Evolutionary conservation across 768 basidiomycete genomes (phyloP), one percentile per base, ranked within the genome.

Genomic region (Mycena epipterygia): DNA sequence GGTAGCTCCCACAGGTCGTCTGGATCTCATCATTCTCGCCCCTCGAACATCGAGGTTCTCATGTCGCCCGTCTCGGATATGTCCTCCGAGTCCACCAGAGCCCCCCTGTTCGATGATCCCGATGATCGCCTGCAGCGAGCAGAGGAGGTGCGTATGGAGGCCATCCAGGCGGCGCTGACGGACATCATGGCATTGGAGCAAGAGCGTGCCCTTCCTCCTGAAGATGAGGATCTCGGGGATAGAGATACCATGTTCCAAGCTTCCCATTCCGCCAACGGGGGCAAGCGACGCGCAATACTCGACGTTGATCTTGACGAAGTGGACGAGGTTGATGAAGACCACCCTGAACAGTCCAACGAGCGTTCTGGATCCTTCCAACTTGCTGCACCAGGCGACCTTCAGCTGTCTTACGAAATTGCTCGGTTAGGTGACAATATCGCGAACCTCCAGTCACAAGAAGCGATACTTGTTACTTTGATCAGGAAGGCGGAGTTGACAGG

Each of bases 401-500:
- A 96, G 71, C 88, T 97, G 11, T 92, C 94, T 0, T 89, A 91
- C 75, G 96, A 98, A 79, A 97, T 99, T 64, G 85, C 85, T 21
- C 89, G 95, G 25, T 85, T 99, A 3, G 84, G 87, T 23, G 89
- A 91, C 51, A 94, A 95, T 67, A 89, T 98, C 64, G 82, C 84
- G 8, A 92, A 93, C 71, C 82, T 96, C 17, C 89, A 94, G 72
- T 87, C 89, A 1, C 98, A 99, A 74, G 93, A 95, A 64, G 81
- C 87, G 39, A 93, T 95, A 84, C 87, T 99, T 5, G 92, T 94
- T 68, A 93, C 91, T 1, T 84, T 99, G 49, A 95, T 98, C 76
- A 94, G 94, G 76, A 97, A 97, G 79, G 98, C 98, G 1, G 98
- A 99, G 77, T 83, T 99, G 42, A 95, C 95, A 5, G 98, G 97